Evolutionary conservation across 2,329 filamentous ascomycete genomes (phyloP), one percentile per base, ranked within the genome.

Genomic region (Lithohypha guttulata): DNA sequence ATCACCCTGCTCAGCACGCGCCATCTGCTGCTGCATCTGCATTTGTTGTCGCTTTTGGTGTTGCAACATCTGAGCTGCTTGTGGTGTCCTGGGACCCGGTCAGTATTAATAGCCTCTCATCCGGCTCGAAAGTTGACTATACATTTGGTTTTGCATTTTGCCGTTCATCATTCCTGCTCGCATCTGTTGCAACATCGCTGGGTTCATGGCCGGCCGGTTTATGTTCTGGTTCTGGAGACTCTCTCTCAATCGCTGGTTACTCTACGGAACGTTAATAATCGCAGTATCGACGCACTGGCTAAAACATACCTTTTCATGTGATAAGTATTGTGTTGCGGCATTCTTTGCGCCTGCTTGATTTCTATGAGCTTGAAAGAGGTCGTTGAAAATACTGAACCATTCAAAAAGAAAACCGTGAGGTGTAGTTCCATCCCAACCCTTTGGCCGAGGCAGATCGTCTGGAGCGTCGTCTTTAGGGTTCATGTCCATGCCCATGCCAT

Each of bases 321-420:
- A 65, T 42, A 93, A 75, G 60, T 93, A 94, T 65, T 83, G 77
- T 47, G 73, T 72, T 32, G 84, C 79, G 6, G 34, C n/a, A 15
- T 42, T 40, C 39, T 45, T 41, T 21, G 42, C 39, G 17, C 41
- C 43, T 41, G 71, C 71, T 39, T 73, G 75, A 59, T 77, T 79
- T 53, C 84, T 81, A 57, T 89, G 83, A 41, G 85, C 84, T 55
- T 78, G 78, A 62, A 83, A 93, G 52, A 96, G 85, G 55, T 98
- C 91, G 86, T 86, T 96, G 61, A 98, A 98, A 37, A 95, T 73
- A 55, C 80, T 84, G 68, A 93, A 98, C 91, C 91, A 98, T 55
- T 96, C 91, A 51, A 85, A 81, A n/a, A 98, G 69, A 55, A 98
- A 96, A 18, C 50, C 50, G 18, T 43, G 37, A 7, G 44, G 42